Percentiles rank a stretch among this genome's conserved stretches.
Conservation (phyloP, 768 basidiomycete species). For the Tricholoma sp. region DNA sequence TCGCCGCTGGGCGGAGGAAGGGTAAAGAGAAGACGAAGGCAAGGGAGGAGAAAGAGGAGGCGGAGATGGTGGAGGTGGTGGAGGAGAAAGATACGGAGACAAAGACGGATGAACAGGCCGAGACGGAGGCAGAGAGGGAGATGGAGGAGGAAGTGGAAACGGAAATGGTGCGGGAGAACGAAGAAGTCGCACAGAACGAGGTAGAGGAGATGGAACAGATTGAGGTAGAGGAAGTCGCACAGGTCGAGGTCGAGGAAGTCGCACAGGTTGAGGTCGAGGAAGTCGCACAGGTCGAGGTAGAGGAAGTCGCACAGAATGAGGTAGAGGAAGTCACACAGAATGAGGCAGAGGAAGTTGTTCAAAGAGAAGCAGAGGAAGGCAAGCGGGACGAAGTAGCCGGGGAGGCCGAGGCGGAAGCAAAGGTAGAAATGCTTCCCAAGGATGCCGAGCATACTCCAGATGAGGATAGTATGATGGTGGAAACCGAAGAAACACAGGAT, state of each 20-base stretch:
- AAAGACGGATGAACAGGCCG: neutral
- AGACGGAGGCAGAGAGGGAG: neutral
- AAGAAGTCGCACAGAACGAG: neutral
- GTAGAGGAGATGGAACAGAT: too few species aligned
- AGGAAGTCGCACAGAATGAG: too few species aligned
- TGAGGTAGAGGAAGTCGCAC: too few species aligned
- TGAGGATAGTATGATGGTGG: neutral
- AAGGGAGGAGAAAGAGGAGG: constrained; percentile 4
- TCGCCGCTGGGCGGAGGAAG: too few species aligned
- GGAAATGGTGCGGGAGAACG: neutral
- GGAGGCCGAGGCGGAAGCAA: neutral
- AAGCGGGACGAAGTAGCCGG: neutral
- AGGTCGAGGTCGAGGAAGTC: too few species aligned
- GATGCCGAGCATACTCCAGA: neutral
- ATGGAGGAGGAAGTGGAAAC: neutral
- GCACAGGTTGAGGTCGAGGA: too few species aligned
- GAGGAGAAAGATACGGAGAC: neutral
- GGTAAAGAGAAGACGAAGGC: constrained; percentile 8
- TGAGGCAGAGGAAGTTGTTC: neutral
- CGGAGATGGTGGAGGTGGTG: neutral
- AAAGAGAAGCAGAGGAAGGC: neutral
- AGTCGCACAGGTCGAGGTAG: too few species aligned
- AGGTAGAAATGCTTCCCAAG: neutral
- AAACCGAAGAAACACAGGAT: neutral
- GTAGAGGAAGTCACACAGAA: too few species aligned